Conservation (phyloP, 352 stramenopile genomes). For the Phytophthora nicotianae region DNA sequence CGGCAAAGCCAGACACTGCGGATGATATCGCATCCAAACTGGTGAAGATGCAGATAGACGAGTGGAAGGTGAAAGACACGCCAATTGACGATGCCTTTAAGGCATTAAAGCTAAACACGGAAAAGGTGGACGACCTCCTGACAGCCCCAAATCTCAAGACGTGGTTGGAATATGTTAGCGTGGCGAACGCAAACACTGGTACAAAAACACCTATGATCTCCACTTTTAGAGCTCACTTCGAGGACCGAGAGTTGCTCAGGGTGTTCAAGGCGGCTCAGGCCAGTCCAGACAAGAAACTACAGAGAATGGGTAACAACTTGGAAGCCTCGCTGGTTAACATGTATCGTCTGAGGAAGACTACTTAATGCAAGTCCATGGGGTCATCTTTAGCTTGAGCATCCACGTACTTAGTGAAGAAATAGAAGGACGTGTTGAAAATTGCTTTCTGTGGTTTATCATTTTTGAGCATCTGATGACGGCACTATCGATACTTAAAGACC, state of each 20-base stretch:
- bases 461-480: no score
- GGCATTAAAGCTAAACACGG: background rate
- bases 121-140: background rate
- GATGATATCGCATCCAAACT: background rate
- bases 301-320: background rate
- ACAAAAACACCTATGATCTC: background rate
- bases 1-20: background rate
- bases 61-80: background rate
- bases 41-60: background rate
- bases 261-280: background rate
- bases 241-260: background rate
- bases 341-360: background rate
- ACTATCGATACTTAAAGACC: no score
- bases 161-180: background rate
- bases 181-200: background rate
- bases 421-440: no score
- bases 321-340: background rate
- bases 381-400: no score
- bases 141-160: background rate
- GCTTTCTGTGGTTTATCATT: no score
- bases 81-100: background rate
- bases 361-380: no score
- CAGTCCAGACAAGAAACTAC: background rate
- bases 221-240: background rate
- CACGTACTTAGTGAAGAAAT: no score